Percentiles rank a stretch among this genome's conserved stretches.
phyloP scores from a whole-genome alignment of 2,329 filamentous ascomycete species.

The Cladosporium halotolerans region DNA sequence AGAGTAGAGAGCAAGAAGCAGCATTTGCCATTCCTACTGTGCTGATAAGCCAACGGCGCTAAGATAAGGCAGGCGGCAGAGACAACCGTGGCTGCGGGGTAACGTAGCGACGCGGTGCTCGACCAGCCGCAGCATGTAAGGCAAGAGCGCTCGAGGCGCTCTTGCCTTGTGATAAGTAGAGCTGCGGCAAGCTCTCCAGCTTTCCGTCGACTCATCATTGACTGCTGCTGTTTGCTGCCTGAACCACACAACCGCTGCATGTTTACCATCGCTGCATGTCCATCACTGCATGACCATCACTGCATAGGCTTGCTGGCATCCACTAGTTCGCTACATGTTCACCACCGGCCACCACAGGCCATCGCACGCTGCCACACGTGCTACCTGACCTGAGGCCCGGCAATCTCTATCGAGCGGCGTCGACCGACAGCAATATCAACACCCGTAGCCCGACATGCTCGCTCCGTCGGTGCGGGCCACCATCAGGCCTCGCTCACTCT shows the following conservation, averaged over 20 bases:
- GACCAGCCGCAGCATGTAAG: not conserved
- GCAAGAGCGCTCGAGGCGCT: not conserved
- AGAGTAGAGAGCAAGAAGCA: no score
- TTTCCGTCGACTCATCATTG: not conserved
- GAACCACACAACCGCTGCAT: no score
- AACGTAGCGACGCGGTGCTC: no score
- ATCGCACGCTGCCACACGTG: not conserved
- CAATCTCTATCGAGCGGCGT: not conserved
- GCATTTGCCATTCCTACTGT: no score
- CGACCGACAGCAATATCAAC: not conserved
- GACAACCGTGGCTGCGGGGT: not conserved
- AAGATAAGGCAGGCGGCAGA: no score
- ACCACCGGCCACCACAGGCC: not conserved
- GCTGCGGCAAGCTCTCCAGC: not conserved
- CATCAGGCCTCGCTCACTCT: slow-evolving; percentile 9
- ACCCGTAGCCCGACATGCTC: slow-evolving; percentile 1
- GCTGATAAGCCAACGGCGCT: no score
- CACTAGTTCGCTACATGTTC: slow-evolving; percentile 2
- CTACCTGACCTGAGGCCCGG: not conserved
- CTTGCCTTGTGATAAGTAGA: no score
- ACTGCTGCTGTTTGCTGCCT: not conserved
- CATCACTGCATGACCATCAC: not conserved
- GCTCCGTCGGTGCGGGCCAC: slow-evolving; percentile 4
- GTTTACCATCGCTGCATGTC: not conserved
- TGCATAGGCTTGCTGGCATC: not conserved